A percentile compares a stretch with the other conserved stretches of the same genome.
phyloP scores from a whole-genome alignment of 495 filamentous ascomycete genomes.

The Penicillium steckii region DNA sequence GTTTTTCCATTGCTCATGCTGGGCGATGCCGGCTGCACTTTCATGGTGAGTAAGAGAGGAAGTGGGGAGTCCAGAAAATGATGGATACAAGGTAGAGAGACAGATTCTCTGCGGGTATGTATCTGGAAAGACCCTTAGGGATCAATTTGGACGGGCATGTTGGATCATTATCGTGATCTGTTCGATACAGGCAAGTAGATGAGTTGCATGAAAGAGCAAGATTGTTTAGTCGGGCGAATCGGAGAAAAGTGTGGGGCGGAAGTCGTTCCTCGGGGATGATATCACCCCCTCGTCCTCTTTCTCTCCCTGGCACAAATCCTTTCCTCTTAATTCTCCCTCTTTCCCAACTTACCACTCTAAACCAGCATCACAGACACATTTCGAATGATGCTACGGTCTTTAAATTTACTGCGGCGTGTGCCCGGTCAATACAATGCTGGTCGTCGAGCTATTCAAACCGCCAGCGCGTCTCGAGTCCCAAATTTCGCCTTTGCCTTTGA shows the following conservation, averaged over 20 bases:
- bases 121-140: no score
- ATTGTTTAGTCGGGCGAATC: conserved; percentile 3
- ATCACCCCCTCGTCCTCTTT: conserved; percentile 10
- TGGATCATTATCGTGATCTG: no score
- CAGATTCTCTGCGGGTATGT: no score
- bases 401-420: conserved; percentile 29
- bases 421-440: conserved; percentile 12
- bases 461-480: conserved; percentile 39
- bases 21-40: background rate
- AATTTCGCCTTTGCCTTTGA: conserved; percentile 85
- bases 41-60: background rate
- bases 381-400: conserved; percentile 27
- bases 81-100: background rate
- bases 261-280: conserved; percentile 18
- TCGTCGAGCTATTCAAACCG: conserved; percentile 32
- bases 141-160: no score
- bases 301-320: background rate
- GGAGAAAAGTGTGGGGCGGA: conserved; percentile 8
- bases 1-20: background rate
- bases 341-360: conserved; percentile 1
- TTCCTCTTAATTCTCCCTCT: background rate
- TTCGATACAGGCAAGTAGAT: no score
- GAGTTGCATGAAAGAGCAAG: no score
- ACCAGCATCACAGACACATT: conserved; percentile 22
- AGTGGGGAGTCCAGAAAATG: background rate